These are phyloP conservation scores for Magnusiomyces tetraspermus DNA, from an alignment of 1,139 yeast genomes.

Conservation along the genomic window DNA sequence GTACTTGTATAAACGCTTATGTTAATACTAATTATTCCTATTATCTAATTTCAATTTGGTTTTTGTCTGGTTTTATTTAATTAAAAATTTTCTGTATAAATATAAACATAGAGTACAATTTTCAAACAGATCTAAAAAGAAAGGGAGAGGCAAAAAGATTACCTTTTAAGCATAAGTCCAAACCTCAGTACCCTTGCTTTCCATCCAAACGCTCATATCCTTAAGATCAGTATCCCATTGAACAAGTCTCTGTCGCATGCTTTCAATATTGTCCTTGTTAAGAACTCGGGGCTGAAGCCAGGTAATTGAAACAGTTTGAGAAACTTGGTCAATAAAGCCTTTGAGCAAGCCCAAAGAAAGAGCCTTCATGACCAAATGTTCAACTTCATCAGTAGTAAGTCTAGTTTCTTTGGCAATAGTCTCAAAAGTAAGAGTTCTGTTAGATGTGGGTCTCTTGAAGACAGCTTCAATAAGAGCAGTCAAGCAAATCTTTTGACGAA, in stretches of 20 bases:
- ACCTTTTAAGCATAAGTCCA: slow-evolving; percentile 35
- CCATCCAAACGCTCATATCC: slow-evolving; percentile 52
- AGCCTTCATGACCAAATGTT: slow-evolving; percentile 84
- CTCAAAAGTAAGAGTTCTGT: slow-evolving; percentile 61
- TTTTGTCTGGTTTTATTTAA: too few species aligned
- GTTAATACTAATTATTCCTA: background rate
- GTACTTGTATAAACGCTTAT: too few species aligned
- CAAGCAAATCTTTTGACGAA: slow-evolving; percentile 83
- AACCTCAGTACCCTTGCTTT: slow-evolving; percentile 47
- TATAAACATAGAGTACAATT: too few species aligned
- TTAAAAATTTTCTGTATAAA: too few species aligned
- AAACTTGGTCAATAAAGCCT: slow-evolving; percentile 84
- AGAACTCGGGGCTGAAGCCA: slow-evolving; percentile 97
- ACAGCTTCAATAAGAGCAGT: slow-evolving; percentile 87
- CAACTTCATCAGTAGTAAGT: slow-evolving; percentile 61
- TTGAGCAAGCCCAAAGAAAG: slow-evolving; percentile 71
- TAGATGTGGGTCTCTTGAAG: slow-evolving; percentile 65
- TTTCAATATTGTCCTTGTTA: slow-evolving; percentile 66
- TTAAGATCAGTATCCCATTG: slow-evolving; percentile 73
- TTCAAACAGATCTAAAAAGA: background rate
- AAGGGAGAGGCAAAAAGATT: background rate
- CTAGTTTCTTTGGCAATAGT: slow-evolving; percentile 74
- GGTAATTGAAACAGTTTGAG: slow-evolving; percentile 63
- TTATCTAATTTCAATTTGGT: background rate
- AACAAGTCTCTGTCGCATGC: slow-evolving; percentile 62